Conservation (phyloP, 805 yeast species). For the Babjeviella inositovora region DNA sequence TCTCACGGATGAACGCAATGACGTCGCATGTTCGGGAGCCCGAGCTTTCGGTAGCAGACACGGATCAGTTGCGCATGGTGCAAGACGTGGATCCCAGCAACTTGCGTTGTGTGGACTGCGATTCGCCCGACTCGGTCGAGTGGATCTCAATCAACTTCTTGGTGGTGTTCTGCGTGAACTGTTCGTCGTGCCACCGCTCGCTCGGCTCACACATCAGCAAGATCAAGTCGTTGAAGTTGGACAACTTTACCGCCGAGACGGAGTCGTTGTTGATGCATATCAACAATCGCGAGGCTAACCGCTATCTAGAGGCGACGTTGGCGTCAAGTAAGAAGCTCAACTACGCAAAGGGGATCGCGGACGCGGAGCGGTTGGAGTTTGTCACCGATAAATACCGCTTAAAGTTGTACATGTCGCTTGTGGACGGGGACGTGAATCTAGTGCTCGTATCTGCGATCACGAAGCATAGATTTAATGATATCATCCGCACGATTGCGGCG, state of each 20-base stretch:
- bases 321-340: constrained; percentile 1
- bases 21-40: too few species aligned
- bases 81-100: constrained; percentile 35
- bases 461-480: constrained; percentile 25
- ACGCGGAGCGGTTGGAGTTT: constrained; percentile 35
- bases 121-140: constrained; percentile 45
- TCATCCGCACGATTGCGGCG: constrained; percentile 22
- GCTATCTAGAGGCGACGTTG: constrained; percentile 36
- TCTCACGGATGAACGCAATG: constrained; percentile 10
- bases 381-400: constrained; percentile 50
- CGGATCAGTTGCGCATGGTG: constrained; percentile 18
- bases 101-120: constrained; percentile 67
- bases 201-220: constrained; percentile 74
- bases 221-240: constrained; percentile 65
- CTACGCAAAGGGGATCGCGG: constrained; percentile 5
- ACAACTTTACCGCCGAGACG: constrained; percentile 47
- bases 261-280: constrained; percentile 31
- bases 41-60: constrained; percentile 4
- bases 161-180: constrained; percentile 63
- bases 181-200: constrained; percentile 81
- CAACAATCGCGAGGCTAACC: constrained; percentile 39
- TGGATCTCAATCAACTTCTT: constrained; percentile 76
- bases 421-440: constrained; percentile 9
- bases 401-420: constrained; percentile 22
- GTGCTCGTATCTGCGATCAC: constrained; percentile 35